Percentiles rank a stretch among this genome's conserved stretches.
phyloP scores from a whole-genome alignment of 495 filamentous ascomycete genomes.

The Cetradonia linearis region DNA sequence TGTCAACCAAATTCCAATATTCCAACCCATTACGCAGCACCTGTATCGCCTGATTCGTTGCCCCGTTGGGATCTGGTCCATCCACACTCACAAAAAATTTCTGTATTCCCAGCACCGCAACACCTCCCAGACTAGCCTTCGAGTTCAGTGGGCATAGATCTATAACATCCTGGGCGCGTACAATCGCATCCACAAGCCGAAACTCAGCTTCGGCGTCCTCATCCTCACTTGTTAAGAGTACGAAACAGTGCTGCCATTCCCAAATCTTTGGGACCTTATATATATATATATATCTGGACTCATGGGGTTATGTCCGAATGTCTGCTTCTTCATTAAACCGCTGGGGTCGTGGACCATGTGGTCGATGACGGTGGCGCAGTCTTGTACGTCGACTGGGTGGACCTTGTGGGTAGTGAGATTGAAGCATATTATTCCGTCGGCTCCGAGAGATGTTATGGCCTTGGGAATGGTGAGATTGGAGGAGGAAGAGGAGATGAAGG shows the following conservation, averaged over 20 bases:
- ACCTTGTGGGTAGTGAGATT: not conserved
- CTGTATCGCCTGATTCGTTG: not conserved
- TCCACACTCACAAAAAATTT: constrained; percentile 4
- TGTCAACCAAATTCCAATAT: not conserved
- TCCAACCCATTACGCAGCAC: not conserved
- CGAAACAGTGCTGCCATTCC: not conserved
- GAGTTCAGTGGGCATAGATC: not conserved
- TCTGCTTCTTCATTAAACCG: not conserved
- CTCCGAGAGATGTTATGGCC: no score
- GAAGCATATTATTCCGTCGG: constrained; percentile 1
- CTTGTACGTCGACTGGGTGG: not conserved
- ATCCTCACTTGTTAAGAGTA: not conserved
- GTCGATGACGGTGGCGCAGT: constrained; percentile 10
- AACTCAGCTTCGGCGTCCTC: not conserved
- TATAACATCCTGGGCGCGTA: not conserved
- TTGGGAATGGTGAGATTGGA: not conserved
- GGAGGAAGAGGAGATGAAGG: not conserved
- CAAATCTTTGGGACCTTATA: not conserved
- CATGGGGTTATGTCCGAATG: not conserved
- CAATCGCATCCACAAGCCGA: constrained; percentile 2
- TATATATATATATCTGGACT: not conserved
- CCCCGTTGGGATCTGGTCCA: not conserved
- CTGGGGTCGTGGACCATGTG: constrained; percentile 1
- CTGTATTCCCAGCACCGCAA: not conserved
- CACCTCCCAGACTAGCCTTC: not conserved